These are phyloP conservation scores for Saussurea involucrata DNA, from an alignment of 129 eudicot species.

Conservation along the genomic window DNA sequence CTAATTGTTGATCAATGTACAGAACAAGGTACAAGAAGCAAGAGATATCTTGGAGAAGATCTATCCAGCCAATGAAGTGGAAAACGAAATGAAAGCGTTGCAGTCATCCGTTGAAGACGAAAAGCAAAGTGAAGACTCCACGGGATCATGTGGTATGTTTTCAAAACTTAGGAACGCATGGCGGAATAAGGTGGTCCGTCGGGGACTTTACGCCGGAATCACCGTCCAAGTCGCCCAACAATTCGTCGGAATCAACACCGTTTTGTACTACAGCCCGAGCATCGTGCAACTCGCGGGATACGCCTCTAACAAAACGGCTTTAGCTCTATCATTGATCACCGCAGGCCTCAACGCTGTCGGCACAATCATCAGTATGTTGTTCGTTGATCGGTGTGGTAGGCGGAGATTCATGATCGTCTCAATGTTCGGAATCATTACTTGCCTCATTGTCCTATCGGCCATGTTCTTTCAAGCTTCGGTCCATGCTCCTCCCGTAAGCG, in stretches of 20 bases:
- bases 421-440: conserved; percentile 47
- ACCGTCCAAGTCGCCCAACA: conserved; percentile 68
- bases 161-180: conserved; percentile 25
- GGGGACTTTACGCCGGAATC: conserved; percentile 56
- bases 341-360: conserved; percentile 61
- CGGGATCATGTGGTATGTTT: conserved; percentile 21
- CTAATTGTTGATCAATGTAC: neutral
- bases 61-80: conserved; percentile 47
- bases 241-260: conserved; percentile 60
- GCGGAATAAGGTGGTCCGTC: conserved; percentile 33
- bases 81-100: conserved; percentile 39
- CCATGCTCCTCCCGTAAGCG: conserved; percentile 40
- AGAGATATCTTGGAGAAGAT: conserved; percentile 46
- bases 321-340: conserved; percentile 58
- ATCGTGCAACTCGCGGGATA: conserved; percentile 61
- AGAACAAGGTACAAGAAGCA: conserved; percentile 47
- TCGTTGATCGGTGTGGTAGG: conserved; percentile 57
- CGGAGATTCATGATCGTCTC: conserved; percentile 54
- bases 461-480: conserved; percentile 40
- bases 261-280: conserved; percentile 55
- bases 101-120: conserved; percentile 37
- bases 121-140: neutral
- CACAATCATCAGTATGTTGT: conserved; percentile 50
- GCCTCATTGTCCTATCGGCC: conserved; percentile 34
- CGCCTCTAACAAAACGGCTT: conserved; percentile 54